Evolutionary conservation across 768 basidiomycete species (phyloP), one percentile per base, ranked within the genome.

Genomic region (Favolaschia claudopus): DNA sequence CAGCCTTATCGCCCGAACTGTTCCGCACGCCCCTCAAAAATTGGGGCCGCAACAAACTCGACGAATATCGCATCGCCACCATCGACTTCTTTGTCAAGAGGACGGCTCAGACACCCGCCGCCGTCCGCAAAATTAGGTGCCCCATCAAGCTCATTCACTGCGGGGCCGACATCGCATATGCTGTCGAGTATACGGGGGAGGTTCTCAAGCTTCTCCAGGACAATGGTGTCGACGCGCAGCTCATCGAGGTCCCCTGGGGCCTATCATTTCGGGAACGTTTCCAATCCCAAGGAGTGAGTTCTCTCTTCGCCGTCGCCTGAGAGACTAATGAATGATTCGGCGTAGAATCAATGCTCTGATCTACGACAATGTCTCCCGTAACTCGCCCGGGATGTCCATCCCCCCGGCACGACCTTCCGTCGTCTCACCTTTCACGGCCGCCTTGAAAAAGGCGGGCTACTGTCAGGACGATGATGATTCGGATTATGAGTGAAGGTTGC

Each of bases 91-190:
- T 67, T 27, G 28, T 37, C 7, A 53, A 55, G n/a, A 66, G 61
- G 5, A 48, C 32, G 42, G 60, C 59, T 31, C 37, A 56, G 22
- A 45, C 68, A 7, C 22, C 62, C 7, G 55, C 49, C 4, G 60
- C 59, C 10, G 43, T 69, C n/a, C 40, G 67, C 31, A 60, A 59
- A 34, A 60, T 69, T 33, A n/a, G 25, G 6, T 66, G 67, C 46
- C 69, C 67, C 31, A 33, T 69, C 19, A 66, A 64, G 60, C 59
- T 69, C 25, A 48, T 69, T 7, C 65, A 69, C n/a, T 67, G 69
- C 40, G 58, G 58, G 0, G 65, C 69, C 46, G 72, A 71, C 37
- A 71, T 72, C 53, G 67, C 67, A 24, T 66, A 62, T 42, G 46
- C 49, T 20, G 20, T 65, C 51, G 64, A 52, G 28, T 55, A 53